A percentile compares a stretch with the other conserved stretches of the same genome.
Evolutionary conservation across 805 yeast genomes (phyloP).

Genomic region (Kodamaea restingae): DNA sequence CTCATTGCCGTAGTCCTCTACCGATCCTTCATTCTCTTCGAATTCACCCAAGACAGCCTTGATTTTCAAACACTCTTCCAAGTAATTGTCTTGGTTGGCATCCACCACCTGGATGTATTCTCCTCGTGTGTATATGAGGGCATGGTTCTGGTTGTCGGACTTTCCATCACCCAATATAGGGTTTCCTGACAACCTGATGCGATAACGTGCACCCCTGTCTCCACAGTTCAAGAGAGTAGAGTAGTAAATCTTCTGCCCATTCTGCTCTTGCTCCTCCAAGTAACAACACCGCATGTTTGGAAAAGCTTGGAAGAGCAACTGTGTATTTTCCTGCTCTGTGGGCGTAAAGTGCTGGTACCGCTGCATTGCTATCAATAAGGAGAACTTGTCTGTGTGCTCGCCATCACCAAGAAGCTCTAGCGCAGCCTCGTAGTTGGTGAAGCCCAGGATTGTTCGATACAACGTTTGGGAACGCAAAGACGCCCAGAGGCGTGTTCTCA

Average conservation of each 20-base stretch:
- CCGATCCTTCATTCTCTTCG: slow-evolving; percentile 36
- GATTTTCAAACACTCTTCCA: slow-evolving; percentile 91
- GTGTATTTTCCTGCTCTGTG: slow-evolving; percentile 66
- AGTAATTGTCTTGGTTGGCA: slow-evolving; percentile 93
- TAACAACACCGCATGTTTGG: slow-evolving; percentile 62
- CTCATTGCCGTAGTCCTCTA: slow-evolving; percentile 32
- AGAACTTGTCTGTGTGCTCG: slow-evolving; percentile 50
- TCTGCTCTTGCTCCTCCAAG: slow-evolving; percentile 44
- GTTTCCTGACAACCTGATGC: slow-evolving; percentile 81
- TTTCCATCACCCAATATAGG: slow-evolving; percentile 97
- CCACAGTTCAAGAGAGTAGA: slow-evolving; percentile 49
- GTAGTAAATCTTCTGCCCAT: slow-evolving; percentile 47
- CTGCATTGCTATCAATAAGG: slow-evolving; percentile 84
- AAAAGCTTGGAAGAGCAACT: slow-evolving; percentile 62
- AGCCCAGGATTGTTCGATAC: slow-evolving; percentile 79
- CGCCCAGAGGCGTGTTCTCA: slow-evolving; percentile 84
- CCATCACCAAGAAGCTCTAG: slow-evolving; percentile 55
- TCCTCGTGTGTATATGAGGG: slow-evolving; percentile 83
- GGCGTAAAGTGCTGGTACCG: slow-evolving; percentile 61
- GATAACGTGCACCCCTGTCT: slow-evolving; percentile 34
- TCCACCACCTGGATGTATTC: slow-evolving; percentile 93
- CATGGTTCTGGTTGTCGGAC: slow-evolving; percentile 90
- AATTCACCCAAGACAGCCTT: slow-evolving; percentile 86
- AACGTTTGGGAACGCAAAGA: slow-evolving; percentile 79
- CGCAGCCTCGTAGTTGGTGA: slow-evolving; percentile 73